Evolutionary conservation across 2,329 filamentous ascomycete species (phyloP).

Genomic region (Fusarium pseudograminearum): DNA sequence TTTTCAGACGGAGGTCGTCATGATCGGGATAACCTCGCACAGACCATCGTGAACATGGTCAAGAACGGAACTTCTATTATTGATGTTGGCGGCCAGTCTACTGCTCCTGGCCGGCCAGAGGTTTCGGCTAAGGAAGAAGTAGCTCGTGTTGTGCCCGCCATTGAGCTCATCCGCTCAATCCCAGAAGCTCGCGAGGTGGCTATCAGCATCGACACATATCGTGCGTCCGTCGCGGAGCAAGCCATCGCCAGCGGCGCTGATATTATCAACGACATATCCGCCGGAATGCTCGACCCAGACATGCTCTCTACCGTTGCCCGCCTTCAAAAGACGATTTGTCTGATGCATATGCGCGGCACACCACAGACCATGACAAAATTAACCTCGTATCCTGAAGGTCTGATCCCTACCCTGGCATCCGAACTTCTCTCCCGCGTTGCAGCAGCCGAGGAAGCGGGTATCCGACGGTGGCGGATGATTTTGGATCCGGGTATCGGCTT

Average conservation of each 20-base stretch:
- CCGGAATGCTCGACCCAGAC: slow-evolving; percentile 78
- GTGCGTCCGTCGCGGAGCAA: slow-evolving; percentile 81
- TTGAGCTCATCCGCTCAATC: slow-evolving; percentile 76
- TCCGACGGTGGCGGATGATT: slow-evolving; percentile 93
- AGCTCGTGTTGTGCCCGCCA: slow-evolving; percentile 81
- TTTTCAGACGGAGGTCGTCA: slow-evolving; percentile 91
- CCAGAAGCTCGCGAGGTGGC: slow-evolving; percentile 72
- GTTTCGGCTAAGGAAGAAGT: slow-evolving; percentile 80
- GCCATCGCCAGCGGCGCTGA: slow-evolving; percentile 85
- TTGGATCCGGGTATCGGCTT: slow-evolving; percentile 96
- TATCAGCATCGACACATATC: slow-evolving; percentile 94
- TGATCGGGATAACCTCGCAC: slow-evolving; percentile 64
- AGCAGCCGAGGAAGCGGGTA: slow-evolving; percentile 82
- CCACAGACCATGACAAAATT: slow-evolving; percentile 82
- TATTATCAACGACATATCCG: slow-evolving; percentile 95
- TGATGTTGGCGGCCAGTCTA: slow-evolving; percentile 94
- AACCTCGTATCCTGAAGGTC: slow-evolving; percentile 74
- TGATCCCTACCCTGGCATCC: slow-evolving; percentile 72
- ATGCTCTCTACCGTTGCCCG: slow-evolving; percentile 87
- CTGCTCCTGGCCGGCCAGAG: slow-evolving; percentile 78
- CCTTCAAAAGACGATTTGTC: slow-evolving; percentile 80
- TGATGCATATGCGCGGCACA: slow-evolving; percentile 96
- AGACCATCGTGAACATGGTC: slow-evolving; percentile 73
- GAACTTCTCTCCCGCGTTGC: slow-evolving; percentile 79
- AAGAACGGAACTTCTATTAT: slow-evolving; percentile 81